phyloP scores from a whole-genome alignment of 2,329 filamentous ascomycete species.

The Acrocalymma vagum region DNA sequence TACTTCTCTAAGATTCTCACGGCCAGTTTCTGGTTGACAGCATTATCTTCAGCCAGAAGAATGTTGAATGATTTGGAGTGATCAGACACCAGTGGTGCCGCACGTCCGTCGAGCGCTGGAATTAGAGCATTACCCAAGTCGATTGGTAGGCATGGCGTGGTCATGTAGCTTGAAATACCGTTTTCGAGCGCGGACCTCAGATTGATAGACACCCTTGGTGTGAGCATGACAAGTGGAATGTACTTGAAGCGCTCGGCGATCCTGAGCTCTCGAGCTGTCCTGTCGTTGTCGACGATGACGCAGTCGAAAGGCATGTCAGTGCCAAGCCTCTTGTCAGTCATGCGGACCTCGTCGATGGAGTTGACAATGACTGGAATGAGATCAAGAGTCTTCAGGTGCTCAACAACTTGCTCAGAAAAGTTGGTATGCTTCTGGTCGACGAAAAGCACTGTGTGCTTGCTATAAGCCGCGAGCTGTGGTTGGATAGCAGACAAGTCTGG shows the following conservation, averaged over 20 bases:
- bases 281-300: conserved; percentile 93
- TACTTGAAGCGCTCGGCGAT: conserved; percentile 97
- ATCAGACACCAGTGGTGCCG: conserved; percentile 89
- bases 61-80: conserved; percentile 97
- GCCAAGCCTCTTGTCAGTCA: conserved; percentile 52
- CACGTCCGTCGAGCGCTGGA: conserved; percentile 90
- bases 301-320: conserved; percentile 80
- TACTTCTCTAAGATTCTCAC: conserved; percentile 98
- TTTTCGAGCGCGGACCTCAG: conserved; percentile 93
- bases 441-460: conserved; percentile 90
- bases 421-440: conserved; percentile 89
- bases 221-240: conserved; percentile 91
- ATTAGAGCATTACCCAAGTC: conserved; percentile 97
- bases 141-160: conserved; percentile 91
- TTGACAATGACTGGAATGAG: conserved; percentile 86
- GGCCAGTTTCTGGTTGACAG: conserved; percentile 93
- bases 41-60: conserved; percentile 93
- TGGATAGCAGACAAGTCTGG: conserved; percentile 80
- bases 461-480: conserved; percentile 88
- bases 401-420: conserved; percentile 77
- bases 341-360: conserved; percentile 72
- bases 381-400: conserved; percentile 80
- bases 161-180: conserved; percentile 99
- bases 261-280: conserved; percentile 84
- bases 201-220: conserved; percentile 87